Conservation (phyloP, 345 rosid species). For the Syzygium jambos region DNA sequence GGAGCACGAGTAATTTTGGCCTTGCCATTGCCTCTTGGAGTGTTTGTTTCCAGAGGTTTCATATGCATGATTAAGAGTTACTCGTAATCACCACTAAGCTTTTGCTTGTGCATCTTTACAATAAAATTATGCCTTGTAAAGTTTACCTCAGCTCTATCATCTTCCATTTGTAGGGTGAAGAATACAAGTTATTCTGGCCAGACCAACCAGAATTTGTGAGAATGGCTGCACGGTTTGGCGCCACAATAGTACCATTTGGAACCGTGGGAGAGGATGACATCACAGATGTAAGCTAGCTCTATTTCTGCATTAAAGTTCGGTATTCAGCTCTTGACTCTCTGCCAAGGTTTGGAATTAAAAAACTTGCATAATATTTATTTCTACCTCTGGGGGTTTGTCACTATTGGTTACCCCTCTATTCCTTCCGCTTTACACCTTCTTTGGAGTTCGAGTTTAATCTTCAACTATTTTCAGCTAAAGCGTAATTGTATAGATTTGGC, state of each 20-base stretch:
- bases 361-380: background rate
- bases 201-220: conserved; percentile 9
- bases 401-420: background rate
- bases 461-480: background rate
- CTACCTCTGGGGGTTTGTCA: too few species aligned
- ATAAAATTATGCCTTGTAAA: background rate
- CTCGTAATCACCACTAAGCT: background rate
- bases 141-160: background rate
- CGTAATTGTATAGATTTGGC: background rate
- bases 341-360: background rate
- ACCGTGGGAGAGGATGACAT: conserved; percentile 18
- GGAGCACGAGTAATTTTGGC: background rate
- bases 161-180: conserved; percentile 2
- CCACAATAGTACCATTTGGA: conserved; percentile 14
- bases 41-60: background rate
- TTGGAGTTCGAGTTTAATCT: background rate
- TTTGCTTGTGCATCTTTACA: background rate
- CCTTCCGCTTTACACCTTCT: background rate
- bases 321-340: background rate
- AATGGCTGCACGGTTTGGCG: conserved; percentile 11
- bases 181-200: conserved; percentile 9
- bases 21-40: background rate
- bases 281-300: conserved; percentile 3
- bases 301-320: background rate
- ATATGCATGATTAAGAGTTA: background rate